phyloP scores from a whole-genome alignment of 768 basidiomycete species.

The Lyophyllum semitale region DNA sequence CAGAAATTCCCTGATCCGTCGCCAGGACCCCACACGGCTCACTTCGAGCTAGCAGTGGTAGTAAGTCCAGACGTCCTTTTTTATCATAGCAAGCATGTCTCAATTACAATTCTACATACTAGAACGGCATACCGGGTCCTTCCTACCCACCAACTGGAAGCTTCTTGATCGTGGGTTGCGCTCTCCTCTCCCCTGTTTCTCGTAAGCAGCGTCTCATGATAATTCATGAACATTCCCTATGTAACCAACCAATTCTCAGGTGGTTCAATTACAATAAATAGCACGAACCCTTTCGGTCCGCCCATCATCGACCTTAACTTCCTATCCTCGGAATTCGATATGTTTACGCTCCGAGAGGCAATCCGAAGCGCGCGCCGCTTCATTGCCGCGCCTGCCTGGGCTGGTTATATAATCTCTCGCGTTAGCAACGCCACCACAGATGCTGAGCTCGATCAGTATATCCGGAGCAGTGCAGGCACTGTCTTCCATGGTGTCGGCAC shows the following conservation, averaged over 20 bases:
- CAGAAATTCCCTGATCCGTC: conserved; percentile 33
- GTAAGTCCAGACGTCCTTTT: conserved; percentile 20
- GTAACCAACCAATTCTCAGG: too few species aligned
- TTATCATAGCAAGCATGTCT: neutral
- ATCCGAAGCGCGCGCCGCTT: conserved; percentile 14
- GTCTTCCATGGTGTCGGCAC: conserved; percentile 33
- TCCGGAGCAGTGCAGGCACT: conserved; percentile 20
- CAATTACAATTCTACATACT: neutral
- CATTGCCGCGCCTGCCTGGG: conserved; percentile 8
- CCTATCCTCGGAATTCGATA: conserved; percentile 9
- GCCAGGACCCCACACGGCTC: conserved; percentile 28
- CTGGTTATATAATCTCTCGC: conserved; percentile 9
- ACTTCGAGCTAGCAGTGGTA: conserved; percentile 29
- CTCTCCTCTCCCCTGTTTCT: conserved; percentile 26
- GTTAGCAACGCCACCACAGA: conserved; percentile 20
- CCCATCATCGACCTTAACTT: conserved; percentile 16
- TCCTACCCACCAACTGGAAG: conserved; percentile 17
- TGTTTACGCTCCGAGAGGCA: conserved; percentile 12
- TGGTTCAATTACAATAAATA: conserved; percentile 24
- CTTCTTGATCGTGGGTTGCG: conserved; percentile 18
- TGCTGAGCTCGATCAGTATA: conserved; percentile 25
- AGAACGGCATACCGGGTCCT: conserved; percentile 19
- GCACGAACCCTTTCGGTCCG: conserved; percentile 11
- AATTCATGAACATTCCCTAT: too few species aligned
- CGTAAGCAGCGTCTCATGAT: too few species aligned